phyloP scores from a whole-genome alignment of 495 filamentous ascomycete species.

The Xylaria nigripes region DNA sequence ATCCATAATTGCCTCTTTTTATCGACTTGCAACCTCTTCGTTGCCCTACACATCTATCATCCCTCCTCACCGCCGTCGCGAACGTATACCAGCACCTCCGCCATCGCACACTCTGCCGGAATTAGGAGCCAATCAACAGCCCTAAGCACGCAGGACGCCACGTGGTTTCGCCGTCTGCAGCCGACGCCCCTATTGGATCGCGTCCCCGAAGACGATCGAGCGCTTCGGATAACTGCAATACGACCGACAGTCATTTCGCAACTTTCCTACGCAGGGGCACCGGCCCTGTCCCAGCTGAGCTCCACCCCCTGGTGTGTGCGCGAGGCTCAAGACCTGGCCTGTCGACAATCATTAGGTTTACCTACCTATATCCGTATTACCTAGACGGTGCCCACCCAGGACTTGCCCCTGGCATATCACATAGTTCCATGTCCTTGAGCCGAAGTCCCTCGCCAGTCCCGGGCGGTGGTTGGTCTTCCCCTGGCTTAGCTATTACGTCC shows the following conservation, averaged over 20 bases:
- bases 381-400: constrained; percentile 10
- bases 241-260: constrained; percentile 20
- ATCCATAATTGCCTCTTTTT: neutral
- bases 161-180: constrained; percentile 31
- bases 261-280: constrained; percentile 22
- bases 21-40: neutral
- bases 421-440: constrained; percentile 64
- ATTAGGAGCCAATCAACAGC: neutral
- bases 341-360: neutral
- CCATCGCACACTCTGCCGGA: neutral
- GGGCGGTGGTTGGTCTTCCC: constrained; percentile 81
- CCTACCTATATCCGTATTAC: neutral
- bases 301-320: constrained; percentile 36
- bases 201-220: constrained; percentile 39
- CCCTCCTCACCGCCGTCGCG: neutral
- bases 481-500: constrained; percentile 58
- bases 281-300: constrained; percentile 33
- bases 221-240: constrained; percentile 23
- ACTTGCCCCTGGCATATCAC: constrained; percentile 35
- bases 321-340: neutral
- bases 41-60: neutral
- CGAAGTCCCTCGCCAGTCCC: constrained; percentile 74
- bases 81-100: neutral
- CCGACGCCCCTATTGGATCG: constrained; percentile 31
- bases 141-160: neutral